A percentile compares a stretch with the other conserved stretches of the same genome.
phyloP scores from a whole-genome alignment of 306 rosid genomes.

The barrel medic (Medicago truncatula) region DNA sequence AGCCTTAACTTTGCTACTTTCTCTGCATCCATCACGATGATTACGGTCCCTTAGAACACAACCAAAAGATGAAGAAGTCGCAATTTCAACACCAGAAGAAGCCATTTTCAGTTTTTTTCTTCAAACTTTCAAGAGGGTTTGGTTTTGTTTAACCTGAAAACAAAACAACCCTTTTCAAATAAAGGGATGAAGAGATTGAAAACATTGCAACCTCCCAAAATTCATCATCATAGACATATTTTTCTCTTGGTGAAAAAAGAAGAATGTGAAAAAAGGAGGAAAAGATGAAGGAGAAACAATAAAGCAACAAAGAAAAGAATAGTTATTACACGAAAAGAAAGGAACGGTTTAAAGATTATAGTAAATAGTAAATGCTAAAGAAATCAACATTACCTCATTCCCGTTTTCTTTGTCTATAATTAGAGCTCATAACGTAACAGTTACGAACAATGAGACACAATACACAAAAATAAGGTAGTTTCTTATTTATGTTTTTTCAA shows the following conservation, averaged over 20 bases:
- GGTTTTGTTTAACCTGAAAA: conserved; percentile 18
- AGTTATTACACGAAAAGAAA: conserved; percentile 27
- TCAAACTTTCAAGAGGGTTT: conserved; percentile 6
- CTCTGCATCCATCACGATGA: conserved; percentile 58
- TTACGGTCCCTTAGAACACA: conserved; percentile 71
- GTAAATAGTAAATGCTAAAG: neutral
- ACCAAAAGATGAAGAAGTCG: conserved; percentile 67
- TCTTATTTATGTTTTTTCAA: neutral
- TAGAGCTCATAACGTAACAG: conserved; percentile 32
- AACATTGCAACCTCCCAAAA: conserved; percentile 38
- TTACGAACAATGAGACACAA: neutral
- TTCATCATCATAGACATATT: neutral
- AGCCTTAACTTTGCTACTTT: conserved; percentile 37
- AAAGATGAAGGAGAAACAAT: conserved; percentile 37
- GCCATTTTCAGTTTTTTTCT: conserved; percentile 54
- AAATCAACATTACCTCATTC: conserved; percentile 32
- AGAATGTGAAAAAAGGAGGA: conserved; percentile 36
- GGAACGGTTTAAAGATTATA: conserved; percentile 31
- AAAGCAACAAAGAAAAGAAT: neutral
- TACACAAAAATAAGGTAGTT: conserved; percentile 2
- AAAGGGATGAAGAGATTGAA: conserved; percentile 30
- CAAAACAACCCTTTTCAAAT: conserved; percentile 40
- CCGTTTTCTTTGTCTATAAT: conserved; percentile 37
- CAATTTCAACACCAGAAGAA: conserved; percentile 67
- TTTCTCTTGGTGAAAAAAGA: conserved; percentile 10